Evolutionary conservation across 2,329 filamentous ascomycete genomes (phyloP), one percentile per base, ranked within the genome.

Genomic region (Pochonia chlamydosporia): DNA sequence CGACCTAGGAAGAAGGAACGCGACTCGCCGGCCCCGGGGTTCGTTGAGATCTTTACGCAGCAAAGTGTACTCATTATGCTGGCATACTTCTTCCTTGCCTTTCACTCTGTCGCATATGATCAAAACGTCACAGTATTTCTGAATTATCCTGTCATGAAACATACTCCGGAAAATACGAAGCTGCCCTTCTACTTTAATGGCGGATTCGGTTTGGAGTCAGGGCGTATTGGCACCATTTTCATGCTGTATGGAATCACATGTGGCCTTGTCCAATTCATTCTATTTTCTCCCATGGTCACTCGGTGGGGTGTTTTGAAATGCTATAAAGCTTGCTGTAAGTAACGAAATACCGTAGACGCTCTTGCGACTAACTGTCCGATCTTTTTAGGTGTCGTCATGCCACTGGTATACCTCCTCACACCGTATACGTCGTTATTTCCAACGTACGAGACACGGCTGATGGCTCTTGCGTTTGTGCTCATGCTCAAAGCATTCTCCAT

Each of bases 41-140:
- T 84, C 61, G 65, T 63, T 10, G 81, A 89, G 51, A 83, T 93
- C 6, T 84, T 95, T 56, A 85, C 82, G 0, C 73, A 72, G 1
- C 89, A 95, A 64, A 87, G 88, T 1, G 74, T 78, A 26, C 74
- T 93, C 47, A 87, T 91, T 54, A 73, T 97, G 1, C 52, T 88
- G 2, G 77, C 84, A 0, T 96, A 97, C 65, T 85, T 85, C 2
- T 74, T 93, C 43, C 74, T 97, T 16, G 87, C 89, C 1, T 76
- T 95, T 42, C 90, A 96, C 65, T 84, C 82, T 0, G 82, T 95
- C 33, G 84, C 89, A 1, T 96, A 84, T 60, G 92, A 97, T 65
- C 90, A 95, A 60, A 75, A 92, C 3, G 78, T 97, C 2, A 87
- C 90, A 3, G 89, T 96, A 1, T 95, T 95, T 63, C 78, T 96